A percentile compares a stretch with the other conserved stretches of the same genome.
Conservation (phyloP, 331 rosid species). For the Arachis monticola region DNA sequence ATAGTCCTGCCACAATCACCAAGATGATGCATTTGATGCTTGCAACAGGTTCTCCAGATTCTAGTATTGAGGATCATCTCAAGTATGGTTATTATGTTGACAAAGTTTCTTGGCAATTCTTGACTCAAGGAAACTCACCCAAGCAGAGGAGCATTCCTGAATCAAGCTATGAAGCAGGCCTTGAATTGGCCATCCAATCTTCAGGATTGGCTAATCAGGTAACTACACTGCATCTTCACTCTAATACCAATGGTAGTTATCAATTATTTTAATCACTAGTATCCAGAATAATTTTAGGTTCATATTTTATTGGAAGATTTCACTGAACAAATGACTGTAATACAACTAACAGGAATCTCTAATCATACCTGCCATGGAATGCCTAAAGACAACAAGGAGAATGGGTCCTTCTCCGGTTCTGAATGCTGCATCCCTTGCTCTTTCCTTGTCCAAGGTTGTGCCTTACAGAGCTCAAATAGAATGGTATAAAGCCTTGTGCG, state of each 20-base stretch:
- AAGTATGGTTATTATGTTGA: slow-evolving; percentile 71
- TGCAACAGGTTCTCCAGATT: slow-evolving; percentile 50
- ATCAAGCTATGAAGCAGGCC: slow-evolving; percentile 83
- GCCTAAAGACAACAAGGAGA: slow-evolving; percentile 69
- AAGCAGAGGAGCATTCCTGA: slow-evolving; percentile 46
- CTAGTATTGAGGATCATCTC: slow-evolving; percentile 71
- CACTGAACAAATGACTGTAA: slow-evolving; percentile 18
- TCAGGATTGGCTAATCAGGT: slow-evolving; percentile 69
- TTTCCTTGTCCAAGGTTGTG: slow-evolving; percentile 56
- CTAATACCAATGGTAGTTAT: not conserved
- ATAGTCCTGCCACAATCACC: slow-evolving; percentile 57
- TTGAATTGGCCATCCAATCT: slow-evolving; percentile 77
- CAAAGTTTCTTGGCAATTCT: slow-evolving; percentile 48
- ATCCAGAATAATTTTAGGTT: not conserved
- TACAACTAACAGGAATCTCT: slow-evolving; percentile 59
- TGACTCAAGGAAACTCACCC: slow-evolving; percentile 47
- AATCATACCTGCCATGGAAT: slow-evolving; percentile 53
- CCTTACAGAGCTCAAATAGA: slow-evolving; percentile 88
- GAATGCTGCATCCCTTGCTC: slow-evolving; percentile 63
- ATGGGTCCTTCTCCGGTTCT: slow-evolving; percentile 65
- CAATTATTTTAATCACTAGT: not conserved
- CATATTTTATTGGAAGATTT: slow-evolving; percentile 7
- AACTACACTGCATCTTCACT: slow-evolving; percentile 30
- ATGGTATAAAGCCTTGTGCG: slow-evolving; percentile 75
- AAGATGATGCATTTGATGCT: slow-evolving; percentile 77